A percentile compares a stretch with the other conserved stretches of the same genome.
phyloP scores from a whole-genome alignment of 441 rosid genomes.

The Erodium trifolium region DNA sequence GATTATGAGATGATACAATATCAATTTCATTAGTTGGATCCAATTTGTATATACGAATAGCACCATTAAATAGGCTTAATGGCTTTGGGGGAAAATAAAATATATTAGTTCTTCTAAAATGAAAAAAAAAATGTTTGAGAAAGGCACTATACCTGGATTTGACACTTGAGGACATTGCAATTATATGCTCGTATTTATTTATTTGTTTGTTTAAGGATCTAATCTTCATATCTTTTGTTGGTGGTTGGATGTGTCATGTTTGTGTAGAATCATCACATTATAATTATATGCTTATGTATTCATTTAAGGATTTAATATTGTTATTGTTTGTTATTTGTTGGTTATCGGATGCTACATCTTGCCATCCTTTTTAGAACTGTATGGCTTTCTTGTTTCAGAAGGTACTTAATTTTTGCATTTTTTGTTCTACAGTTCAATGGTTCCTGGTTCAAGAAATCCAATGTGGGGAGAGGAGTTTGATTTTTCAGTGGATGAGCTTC shows the following conservation, averaged over 20 bases:
- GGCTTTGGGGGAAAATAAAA: not conserved
- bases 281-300: no score
- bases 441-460: slow-evolving; percentile 97
- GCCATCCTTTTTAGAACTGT: not conserved
- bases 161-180: not conserved
- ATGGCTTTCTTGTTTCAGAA: not conserved
- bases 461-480: slow-evolving; percentile 99
- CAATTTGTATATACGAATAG: not conserved
- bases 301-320: no score
- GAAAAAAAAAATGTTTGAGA: not conserved
- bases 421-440: slow-evolving; percentile 65
- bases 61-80: not conserved
- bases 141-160: not conserved
- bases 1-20: not conserved
- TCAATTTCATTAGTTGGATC: not conserved
- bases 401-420: slow-evolving; percentile 12
- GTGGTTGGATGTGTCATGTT: not conserved
- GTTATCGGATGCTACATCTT: no score
- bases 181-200: not conserved
- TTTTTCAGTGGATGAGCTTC: slow-evolving; percentile 83
- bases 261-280: no score
- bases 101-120: not conserved
- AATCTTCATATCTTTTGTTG: not conserved
- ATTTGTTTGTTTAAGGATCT: not conserved
- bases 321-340: no score